phyloP scores from a whole-genome alignment of 495 filamentous ascomycete species.

The Annulohypoxylon nitens region DNA sequence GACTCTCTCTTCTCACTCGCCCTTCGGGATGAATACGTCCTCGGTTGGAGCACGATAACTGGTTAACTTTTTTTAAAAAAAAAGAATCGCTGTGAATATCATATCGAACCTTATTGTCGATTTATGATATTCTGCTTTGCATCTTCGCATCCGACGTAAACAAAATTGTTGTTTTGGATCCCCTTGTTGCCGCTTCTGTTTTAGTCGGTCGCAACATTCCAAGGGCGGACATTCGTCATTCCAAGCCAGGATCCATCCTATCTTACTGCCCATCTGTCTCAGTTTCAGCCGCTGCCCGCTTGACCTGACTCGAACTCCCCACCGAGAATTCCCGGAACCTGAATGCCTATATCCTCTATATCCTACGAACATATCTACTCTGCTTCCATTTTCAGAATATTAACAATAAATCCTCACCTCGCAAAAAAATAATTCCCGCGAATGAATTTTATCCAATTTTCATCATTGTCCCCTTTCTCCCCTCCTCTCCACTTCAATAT shows the following conservation, averaged over 20 bases:
- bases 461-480: constrained; percentile 25
- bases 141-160: constrained; percentile 16
- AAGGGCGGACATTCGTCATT: constrained; percentile 40
- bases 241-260: constrained; percentile 23
- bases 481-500: constrained; percentile 23
- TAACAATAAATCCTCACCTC: constrained; percentile 26
- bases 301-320: constrained; percentile 48
- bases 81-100: constrained; percentile 20
- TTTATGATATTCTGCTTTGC: constrained; percentile 32
- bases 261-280: constrained; percentile 43
- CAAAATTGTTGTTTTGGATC: constrained; percentile 9
- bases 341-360: constrained; percentile 3
- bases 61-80: constrained; percentile 27
- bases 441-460: constrained; percentile 44
- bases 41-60: constrained; percentile 45
- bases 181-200: constrained; percentile 22
- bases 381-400: constrained; percentile 28
- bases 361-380: constrained; percentile 1
- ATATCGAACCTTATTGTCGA: constrained; percentile 30
- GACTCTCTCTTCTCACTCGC: constrained; percentile 49
- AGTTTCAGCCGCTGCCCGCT: constrained; percentile 51
- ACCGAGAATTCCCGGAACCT: constrained; percentile 48
- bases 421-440: constrained; percentile 29
- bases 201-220: constrained; percentile 41
- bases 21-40: constrained; percentile 49